Conservation (phyloP, 2,329 filamentous ascomycete genomes). For the Rhinocladiella mackenziei region DNA sequence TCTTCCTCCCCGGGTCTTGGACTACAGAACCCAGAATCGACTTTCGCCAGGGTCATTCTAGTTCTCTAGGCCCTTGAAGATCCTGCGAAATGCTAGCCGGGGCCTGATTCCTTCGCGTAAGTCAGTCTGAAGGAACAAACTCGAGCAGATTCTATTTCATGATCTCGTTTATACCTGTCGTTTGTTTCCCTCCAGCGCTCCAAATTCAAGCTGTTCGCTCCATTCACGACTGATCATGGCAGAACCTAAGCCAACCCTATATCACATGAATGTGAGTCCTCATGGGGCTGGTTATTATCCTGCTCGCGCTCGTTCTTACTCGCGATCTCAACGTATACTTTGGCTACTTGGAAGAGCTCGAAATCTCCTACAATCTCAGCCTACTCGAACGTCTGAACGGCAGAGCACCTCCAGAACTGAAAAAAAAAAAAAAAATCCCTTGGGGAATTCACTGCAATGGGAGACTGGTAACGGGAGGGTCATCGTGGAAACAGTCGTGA, state of each 20-base stretch:
- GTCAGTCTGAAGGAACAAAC: no score
- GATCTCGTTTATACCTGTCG: no score
- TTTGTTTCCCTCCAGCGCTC: neutral
- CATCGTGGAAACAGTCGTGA: conserved; percentile 34
- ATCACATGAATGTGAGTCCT: conserved; percentile 26
- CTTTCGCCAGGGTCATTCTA: no score
- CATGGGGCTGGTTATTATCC: neutral
- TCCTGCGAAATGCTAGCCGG: no score
- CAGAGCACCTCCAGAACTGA: conserved; percentile 64
- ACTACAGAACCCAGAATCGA: no score
- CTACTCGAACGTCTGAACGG: conserved; percentile 63
- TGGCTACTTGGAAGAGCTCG: conserved; percentile 83
- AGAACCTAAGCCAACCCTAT: conserved; percentile 22
- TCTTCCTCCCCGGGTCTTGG: no score
- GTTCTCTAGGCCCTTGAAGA: no score
- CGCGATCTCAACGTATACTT: conserved; percentile 74
- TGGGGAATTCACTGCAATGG: conserved; percentile 72
- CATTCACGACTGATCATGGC: conserved; percentile 12
- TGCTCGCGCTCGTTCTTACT: conserved; percentile 36
- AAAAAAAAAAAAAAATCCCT: conserved; percentile 72
- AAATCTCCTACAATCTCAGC: conserved; percentile 73
- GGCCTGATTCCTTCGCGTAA: no score
- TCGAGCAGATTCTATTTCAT: no score
- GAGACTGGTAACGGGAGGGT: conserved; percentile 31
- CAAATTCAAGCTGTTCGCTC: neutral